Evolutionary conservation across 2,329 filamentous ascomycete species (phyloP), one percentile per base, ranked within the genome.

Genomic region (Penicillium sp.): DNA sequence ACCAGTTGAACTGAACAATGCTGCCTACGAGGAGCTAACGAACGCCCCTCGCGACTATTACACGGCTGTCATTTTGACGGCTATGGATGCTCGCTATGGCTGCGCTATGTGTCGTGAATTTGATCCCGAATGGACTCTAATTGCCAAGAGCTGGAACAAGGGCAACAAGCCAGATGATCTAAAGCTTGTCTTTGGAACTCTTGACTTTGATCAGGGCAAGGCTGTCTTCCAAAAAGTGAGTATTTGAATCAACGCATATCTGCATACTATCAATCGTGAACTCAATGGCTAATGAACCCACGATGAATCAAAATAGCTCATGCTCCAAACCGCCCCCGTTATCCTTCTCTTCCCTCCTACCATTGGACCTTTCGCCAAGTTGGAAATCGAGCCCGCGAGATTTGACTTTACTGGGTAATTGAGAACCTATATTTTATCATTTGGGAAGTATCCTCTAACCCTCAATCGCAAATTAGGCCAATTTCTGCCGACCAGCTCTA

Each of bases 321-420:
- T 91, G 78, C 87, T 99, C 45, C 92, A 97, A 87, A 97, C 94
- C 51, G 95, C 95, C 6, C 95, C 95, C 1, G 89, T 98, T 42
- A 84, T 99, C 46, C 81, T 97, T 48, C 82, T 96, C 67, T 98
- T 95, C 82, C 91, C 87, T 64, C 92, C 95, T 26, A 97, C 93
- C 5, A 79, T 84, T 58, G 95, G 95, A 19, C 89, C 91, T 28
- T 85, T 92, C 76, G 93, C 94, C 55, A 89, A 86, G 67, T 72
- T 86, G 49, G 86, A 89, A 58, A 78, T 82, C 55, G 85, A 90
- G 16, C 92, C 93, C 35, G 68, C 89, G 46, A 87, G 92, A 79
- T 95, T 90, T 75, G 94, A 98, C 76, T 98, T 99, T 73, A 89
- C 85, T 42, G 92, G 90, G 92, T 95, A 81, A 77, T 85, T 54